phyloP scores from a whole-genome alignment of 768 basidiomycete genomes.

The Grammothele lineata region DNA sequence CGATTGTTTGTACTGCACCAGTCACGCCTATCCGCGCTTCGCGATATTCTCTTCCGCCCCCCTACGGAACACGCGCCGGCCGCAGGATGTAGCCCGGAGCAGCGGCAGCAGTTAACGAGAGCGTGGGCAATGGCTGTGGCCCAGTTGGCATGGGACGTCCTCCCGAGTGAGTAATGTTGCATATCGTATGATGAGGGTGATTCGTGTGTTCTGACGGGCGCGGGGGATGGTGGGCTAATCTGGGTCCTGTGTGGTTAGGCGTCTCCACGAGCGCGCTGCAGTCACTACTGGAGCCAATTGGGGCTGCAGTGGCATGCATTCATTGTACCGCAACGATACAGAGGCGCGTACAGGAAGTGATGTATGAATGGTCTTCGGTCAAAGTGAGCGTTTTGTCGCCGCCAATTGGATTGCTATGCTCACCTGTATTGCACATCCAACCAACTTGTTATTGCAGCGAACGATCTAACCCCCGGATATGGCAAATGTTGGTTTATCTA shows the following conservation, averaged over 20 bases:
- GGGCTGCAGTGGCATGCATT: conserved; percentile 59
- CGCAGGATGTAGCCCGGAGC: conserved; percentile 12
- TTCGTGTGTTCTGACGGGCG: no score
- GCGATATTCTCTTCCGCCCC: conserved; percentile 22
- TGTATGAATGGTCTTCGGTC: conserved; percentile 73
- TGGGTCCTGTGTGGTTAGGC: conserved; percentile 35
- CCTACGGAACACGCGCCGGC: conserved; percentile 24
- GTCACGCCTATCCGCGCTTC: conserved; percentile 33
- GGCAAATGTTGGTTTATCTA: no score
- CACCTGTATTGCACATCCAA: no score
- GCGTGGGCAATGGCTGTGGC: conserved; percentile 30
- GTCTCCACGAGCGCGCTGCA: conserved; percentile 65
- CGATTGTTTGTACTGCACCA: conserved; percentile 36
- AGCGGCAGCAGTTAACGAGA: conserved; percentile 21
- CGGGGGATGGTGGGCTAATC: background rate
- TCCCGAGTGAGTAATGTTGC: conserved; percentile 19
- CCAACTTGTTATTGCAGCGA: no score
- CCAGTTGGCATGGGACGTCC: conserved; percentile 24
- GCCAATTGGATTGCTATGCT: no score
- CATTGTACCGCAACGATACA: conserved; percentile 55
- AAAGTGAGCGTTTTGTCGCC: conserved; percentile 45
- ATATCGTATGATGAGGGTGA: no score
- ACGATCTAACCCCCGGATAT: no score
- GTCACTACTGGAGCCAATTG: conserved; percentile 60
- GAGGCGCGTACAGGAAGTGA: conserved; percentile 59